Evolutionary conservation across 306 rosid genomes (phyloP).

Genomic region (Gleditsia sinensis): DNA sequence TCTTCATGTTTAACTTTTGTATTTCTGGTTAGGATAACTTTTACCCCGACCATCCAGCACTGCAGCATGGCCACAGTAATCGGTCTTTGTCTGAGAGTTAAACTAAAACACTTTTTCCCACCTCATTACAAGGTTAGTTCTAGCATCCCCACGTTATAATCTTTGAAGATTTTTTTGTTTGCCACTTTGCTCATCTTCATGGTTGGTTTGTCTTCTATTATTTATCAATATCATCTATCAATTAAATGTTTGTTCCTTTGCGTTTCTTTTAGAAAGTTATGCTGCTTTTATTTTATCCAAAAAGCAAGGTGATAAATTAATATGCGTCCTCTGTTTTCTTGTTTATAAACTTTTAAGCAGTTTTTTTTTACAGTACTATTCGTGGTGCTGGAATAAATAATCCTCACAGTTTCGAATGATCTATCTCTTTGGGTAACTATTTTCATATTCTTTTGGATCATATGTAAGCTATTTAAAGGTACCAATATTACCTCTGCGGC

Average conservation of each 20-base stretch:
- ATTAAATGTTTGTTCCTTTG: too few species aligned
- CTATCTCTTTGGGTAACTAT: neutral
- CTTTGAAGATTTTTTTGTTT: neutral
- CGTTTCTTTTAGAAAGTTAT: neutral
- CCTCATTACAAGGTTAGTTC: constrained; percentile 85
- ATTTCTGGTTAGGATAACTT: constrained; percentile 70
- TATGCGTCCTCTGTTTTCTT: neutral
- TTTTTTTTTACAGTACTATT: neutral
- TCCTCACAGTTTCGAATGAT: neutral
- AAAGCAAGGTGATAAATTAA: neutral
- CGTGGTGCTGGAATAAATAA: neutral
- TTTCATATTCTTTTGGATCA: neutral
- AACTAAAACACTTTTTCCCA: constrained; percentile 78
- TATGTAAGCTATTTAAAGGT: neutral
- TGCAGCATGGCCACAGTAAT: constrained; percentile 98
- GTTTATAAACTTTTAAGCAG: neutral
- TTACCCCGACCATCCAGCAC: constrained; percentile 94
- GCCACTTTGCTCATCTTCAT: neutral
- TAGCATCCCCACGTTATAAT: neutral
- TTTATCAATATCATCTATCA: too few species aligned
- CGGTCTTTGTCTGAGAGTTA: constrained; percentile 91
- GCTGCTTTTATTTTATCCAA: neutral
- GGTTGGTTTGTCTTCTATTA: too few species aligned
- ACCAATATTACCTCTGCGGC: neutral
- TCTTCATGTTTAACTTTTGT: neutral